phyloP scores from a whole-genome alignment of 345 rosid species.

The Arabidopsis arenosa region DNA sequence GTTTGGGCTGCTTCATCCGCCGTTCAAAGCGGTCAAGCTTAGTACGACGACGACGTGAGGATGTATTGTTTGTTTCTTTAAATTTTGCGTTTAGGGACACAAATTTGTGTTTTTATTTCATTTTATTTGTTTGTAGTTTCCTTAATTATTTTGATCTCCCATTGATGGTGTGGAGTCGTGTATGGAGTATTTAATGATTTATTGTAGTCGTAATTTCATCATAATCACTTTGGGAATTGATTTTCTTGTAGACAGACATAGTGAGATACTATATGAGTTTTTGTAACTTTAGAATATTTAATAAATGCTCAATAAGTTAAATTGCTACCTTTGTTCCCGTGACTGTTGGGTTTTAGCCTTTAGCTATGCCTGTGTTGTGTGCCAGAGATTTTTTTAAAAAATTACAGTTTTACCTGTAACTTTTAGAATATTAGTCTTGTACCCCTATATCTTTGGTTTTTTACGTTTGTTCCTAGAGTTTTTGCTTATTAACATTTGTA shows the following conservation, averaged over 20 bases:
- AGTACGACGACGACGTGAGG: constrained; percentile 10
- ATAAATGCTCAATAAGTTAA: too few relatives aligned
- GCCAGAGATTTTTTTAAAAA: background rate
- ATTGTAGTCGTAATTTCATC: constrained; percentile 10
- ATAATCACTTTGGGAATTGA: background rate
- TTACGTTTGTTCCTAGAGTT: background rate
- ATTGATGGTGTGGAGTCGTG: constrained; percentile 30
- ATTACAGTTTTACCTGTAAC: too few relatives aligned
- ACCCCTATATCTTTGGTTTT: background rate
- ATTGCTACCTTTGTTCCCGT: background rate
- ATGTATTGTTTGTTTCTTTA: background rate
- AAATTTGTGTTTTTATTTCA: background rate
- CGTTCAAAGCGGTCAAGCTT: constrained; percentile 48
- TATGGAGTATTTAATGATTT: constrained; percentile 17
- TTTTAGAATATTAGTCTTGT: background rate
- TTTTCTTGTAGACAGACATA: background rate
- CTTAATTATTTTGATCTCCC: constrained; percentile 21
- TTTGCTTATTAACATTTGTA: background rate
- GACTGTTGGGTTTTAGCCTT: background rate
- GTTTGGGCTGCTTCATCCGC: constrained; percentile 50
- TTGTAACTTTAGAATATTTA: background rate
- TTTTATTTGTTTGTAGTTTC: constrained; percentile 29
- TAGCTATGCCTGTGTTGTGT: background rate
- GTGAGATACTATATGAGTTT: background rate
- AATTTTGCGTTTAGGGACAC: constrained; percentile 16